phyloP scores from a whole-genome alignment of 768 basidiomycete species.

The Kwoniella newhampshirensis region DNA sequence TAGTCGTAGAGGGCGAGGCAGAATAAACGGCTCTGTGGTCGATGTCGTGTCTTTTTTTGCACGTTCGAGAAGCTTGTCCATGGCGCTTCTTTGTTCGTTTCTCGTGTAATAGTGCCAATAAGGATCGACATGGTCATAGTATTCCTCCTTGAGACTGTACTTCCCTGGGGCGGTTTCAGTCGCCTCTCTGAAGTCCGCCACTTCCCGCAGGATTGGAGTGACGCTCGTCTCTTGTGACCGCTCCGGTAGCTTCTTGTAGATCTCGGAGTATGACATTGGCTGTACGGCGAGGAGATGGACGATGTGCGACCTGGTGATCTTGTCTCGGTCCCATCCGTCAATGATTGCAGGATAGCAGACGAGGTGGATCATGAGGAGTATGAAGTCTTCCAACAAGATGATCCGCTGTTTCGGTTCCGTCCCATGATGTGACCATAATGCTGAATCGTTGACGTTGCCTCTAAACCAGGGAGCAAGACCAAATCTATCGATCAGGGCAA shows the following conservation, averaged over 20 bases:
- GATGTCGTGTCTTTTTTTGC: constrained; percentile 64
- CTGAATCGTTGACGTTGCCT: constrained; percentile 25
- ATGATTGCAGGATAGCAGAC: constrained; percentile 78
- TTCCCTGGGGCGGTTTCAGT: constrained; percentile 72
- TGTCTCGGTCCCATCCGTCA: constrained; percentile 64
- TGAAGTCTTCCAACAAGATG: constrained; percentile 82
- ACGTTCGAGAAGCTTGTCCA: constrained; percentile 66
- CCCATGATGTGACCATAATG: constrained; percentile 22
- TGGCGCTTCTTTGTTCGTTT: constrained; percentile 89
- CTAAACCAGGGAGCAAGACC: constrained; percentile 76
- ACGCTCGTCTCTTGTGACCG: constrained; percentile 82
- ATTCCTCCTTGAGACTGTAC: constrained; percentile 84
- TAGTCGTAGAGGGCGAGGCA: constrained; percentile 70
- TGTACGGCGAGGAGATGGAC: constrained; percentile 87
- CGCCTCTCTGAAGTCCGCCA: constrained; percentile 79
- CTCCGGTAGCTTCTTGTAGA: constrained; percentile 87
- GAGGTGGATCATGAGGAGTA: constrained; percentile 82
- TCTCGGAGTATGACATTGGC: constrained; percentile 82
- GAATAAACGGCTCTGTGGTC: constrained; percentile 66
- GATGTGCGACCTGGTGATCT: constrained; percentile 75
- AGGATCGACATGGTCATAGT: constrained; percentile 83
- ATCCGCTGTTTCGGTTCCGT: constrained; percentile 35
- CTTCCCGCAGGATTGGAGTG: constrained; percentile 71
- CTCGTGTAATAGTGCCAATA: constrained; percentile 95
- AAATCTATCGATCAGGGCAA: constrained; percentile 87